Base-by-base conservation (phyloP, 305 asterid genomes). In the Fraxinus greggii region DNA sequence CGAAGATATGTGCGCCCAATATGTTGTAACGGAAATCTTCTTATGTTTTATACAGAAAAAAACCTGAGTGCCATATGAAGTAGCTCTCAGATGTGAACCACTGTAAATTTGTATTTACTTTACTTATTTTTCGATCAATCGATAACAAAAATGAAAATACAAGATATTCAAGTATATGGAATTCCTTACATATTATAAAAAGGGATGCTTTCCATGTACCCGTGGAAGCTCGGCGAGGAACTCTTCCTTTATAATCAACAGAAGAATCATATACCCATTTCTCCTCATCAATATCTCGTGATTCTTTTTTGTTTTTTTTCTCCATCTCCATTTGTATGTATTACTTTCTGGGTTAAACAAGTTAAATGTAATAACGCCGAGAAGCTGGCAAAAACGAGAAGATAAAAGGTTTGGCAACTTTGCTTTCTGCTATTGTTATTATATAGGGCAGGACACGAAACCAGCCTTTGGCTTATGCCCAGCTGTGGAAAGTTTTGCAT, bases 151-250 rank as follows among this genome's bases (percentile, higher is more conserved):
- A 23, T 23, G 70, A 5, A 54, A 54, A 0, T 54, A 17, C 8
- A 54, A 54, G 24, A 54, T 54, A 54, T 54, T 54, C 24, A 54
- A 17, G 23, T 5, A 17, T n/a, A 54, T 61, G 29, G 70, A 61
- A 21, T 61, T 23, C 9, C 72, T 33, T 89, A 93, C 97, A 94
- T 36, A 95, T 86, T 38, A 93, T 92, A 88, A 92, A 95, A 79
- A 91, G 85, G 38, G 99, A 88, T 28, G 98, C 99, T 75, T 80
- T 92, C 98, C 98, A 95, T 36, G 90, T 90, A 70, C 98, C 98
- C 31, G 98, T 95, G 6, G 97, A 87, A 78, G 88, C 87, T 9
- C 99, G 88, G 4, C 85, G 87, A 48, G 99, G 98, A 63, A 90
- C 51, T 81, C 91, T 86, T 54, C 95, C 98, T 85, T 84, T 88